Evolutionary conservation across 2,329 filamentous ascomycete genomes (phyloP).

Genomic region (Boeremia exigua): DNA sequence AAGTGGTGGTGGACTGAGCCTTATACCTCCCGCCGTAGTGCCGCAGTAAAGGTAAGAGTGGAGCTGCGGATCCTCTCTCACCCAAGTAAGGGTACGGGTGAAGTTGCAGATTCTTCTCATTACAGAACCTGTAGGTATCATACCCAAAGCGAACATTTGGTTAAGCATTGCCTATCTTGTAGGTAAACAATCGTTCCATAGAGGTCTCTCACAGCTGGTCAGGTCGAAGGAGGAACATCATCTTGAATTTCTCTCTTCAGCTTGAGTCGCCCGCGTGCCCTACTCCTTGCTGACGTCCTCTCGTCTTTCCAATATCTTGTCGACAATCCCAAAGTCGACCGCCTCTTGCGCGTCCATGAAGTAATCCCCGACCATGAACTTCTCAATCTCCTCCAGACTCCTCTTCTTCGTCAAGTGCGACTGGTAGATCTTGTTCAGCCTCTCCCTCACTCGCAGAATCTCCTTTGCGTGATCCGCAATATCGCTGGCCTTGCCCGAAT

Average conservation of each 20-base stretch:
- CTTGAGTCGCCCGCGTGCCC: background rate
- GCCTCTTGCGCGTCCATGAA: constrained; percentile 92
- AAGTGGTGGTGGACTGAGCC: too few relatives aligned
- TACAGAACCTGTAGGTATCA: too few relatives aligned
- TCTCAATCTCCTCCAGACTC: constrained; percentile 82
- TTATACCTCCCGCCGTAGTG: too few relatives aligned
- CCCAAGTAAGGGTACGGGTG: too few relatives aligned
- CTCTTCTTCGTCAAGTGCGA: constrained; percentile 81
- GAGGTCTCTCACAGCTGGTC: too few relatives aligned
- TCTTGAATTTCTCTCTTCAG: background rate
- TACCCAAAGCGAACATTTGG: too few relatives aligned
- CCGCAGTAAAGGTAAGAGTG: too few relatives aligned
- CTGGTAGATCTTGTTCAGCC: constrained; percentile 90
- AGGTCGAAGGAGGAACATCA: too few relatives aligned
- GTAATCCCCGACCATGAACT: constrained; percentile 95
- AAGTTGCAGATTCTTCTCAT: too few relatives aligned
- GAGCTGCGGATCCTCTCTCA: too few relatives aligned
- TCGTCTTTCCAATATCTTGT: constrained; percentile 79
- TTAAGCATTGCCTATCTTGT: too few relatives aligned
- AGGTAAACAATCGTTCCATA: too few relatives aligned
- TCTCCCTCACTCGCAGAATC: constrained; percentile 83
- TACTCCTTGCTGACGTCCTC: constrained; percentile 52
- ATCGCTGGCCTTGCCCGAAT: constrained; percentile 72
- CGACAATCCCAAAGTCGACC: constrained; percentile 86
- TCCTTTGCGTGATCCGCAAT: constrained; percentile 98